Evolutionary conservation across 1,284 basidiomycete species (phyloP), one percentile per base, ranked within the genome.

Genomic region (Pseudozyma sp.): DNA sequence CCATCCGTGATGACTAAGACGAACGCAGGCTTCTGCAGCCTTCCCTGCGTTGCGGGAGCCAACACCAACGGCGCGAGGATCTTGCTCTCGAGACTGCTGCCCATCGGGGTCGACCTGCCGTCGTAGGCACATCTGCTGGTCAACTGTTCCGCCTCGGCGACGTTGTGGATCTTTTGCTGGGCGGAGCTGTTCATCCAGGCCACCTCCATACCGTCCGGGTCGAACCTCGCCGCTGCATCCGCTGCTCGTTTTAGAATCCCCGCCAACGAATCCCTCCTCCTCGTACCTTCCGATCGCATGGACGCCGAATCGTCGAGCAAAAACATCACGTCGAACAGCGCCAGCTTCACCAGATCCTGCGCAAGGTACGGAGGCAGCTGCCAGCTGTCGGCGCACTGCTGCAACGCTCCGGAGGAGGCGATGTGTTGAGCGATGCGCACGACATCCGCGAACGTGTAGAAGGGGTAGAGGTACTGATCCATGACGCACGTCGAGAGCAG

Each of bases 391-490:
- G 71, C 74, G 33, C 61, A 64, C 34, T 70, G 62, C 3, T 48
- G 62, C 5, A 81, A 62, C 5, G 72, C 68, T n/a, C 76, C 78
- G 1, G 68, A 64, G 24, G 29, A 39, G 11, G 77, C 79, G 16
- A 81, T 63, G 39, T 77, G 69, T 8, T 76, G 69, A 8, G 79
- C 68, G 11, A 81, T 77, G n/a, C 60, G 49, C 11, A 54, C 47
- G 11, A 79, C 45, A n/a, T 69, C 54, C 8, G 55, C 34, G 31
- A 70, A 81, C 11, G 64, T 65, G 64, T 79, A 81, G 52, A 77
- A 81, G n/a, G 79, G 50, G 37, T 79, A 81, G n/a, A 81, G 72
- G 46, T 68, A 69, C 50, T 79, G 79, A 37, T 81, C 77, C 61
- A 69, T 68, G 9, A 81, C 79, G 19, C 75, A 78, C 5, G 70